phyloP scores from a whole-genome alignment of 176 grass and related monocot genomes.

The Aegilops speltoides region DNA sequence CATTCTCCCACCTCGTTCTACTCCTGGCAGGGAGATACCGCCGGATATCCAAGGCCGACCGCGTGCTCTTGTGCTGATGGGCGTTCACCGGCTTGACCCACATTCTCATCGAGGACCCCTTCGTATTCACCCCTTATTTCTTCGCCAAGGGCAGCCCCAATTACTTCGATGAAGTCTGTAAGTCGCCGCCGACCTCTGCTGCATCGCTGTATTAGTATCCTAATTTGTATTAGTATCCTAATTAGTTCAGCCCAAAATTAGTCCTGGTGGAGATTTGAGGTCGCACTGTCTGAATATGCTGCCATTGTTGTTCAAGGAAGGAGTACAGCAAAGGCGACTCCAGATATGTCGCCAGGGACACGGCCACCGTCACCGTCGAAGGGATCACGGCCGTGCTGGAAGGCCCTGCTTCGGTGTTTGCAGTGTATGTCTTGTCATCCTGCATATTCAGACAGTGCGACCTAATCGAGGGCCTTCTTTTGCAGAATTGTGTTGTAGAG shows the following conservation, averaged over 20 bases:
- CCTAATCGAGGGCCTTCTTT: neutral
- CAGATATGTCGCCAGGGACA: conserved; percentile 80
- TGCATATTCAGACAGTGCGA: too few relatives aligned
- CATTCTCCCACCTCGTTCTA: neutral
- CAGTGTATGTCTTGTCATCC: conserved; percentile 51
- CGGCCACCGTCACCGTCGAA: conserved; percentile 60
- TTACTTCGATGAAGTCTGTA: conserved; percentile 94
- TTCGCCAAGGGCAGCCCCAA: conserved; percentile 61
- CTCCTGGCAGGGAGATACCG: conserved; percentile 49
- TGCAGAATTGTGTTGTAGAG: neutral
- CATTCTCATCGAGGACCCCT: conserved; percentile 80
- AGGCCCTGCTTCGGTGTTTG: conserved; percentile 82
- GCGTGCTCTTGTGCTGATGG: conserved; percentile 75
- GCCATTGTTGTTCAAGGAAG: conserved; percentile 51
- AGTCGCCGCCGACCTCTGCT: neutral
- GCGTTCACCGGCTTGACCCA: conserved; percentile 59
- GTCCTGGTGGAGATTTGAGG: neutral
- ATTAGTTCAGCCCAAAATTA: neutral
- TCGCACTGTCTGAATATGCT: neutral
- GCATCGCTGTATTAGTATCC: neutral
- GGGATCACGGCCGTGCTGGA: conserved; percentile 85
- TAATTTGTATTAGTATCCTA: neutral
- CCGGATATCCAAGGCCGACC: conserved; percentile 60
- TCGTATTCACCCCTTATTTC: conserved; percentile 73
- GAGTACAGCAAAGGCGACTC: conserved; percentile 97